A percentile compares a stretch with the other conserved stretches of the same genome.
Conservation (phyloP, 23 red algal species). For the Gracilaria caudata region DNA sequence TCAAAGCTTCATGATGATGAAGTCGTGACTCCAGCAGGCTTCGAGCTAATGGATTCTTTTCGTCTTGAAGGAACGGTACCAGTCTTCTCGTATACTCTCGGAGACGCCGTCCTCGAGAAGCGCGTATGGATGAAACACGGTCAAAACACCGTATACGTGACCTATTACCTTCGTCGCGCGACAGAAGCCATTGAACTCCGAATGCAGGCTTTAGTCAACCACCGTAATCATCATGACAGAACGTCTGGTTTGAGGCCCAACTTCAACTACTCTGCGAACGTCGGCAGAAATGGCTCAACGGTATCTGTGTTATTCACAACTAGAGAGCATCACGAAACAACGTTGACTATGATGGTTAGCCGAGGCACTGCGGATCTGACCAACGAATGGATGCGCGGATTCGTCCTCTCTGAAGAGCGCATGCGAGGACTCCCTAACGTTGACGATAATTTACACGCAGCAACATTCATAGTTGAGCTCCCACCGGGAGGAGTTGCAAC, state of each 20-base stretch:
- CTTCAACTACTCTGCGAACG: constrained; percentile 67
- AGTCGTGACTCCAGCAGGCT: constrained; percentile 55
- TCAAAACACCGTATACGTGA: constrained; percentile 70
- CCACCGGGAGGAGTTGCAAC: constrained; percentile 54
- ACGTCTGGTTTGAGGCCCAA: constrained; percentile 33
- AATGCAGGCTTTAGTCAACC: constrained; percentile 60
- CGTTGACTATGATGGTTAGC: constrained; percentile 51
- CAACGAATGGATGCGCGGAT: constrained; percentile 63
- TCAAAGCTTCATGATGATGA: constrained; percentile 27
- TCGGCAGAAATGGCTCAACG: constrained; percentile 33
- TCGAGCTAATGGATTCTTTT: constrained; percentile 60
- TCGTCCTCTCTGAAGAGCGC: constrained; percentile 57
- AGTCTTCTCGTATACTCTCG: constrained; percentile 49
- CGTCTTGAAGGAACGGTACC: constrained; percentile 61
- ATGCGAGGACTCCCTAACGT: constrained; percentile 46
- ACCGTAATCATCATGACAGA: constrained; percentile 61
- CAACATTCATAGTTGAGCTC: constrained; percentile 47
- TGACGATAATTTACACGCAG: constrained; percentile 61
- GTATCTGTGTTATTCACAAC: constrained; percentile 57
- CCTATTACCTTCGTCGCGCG: constrained; percentile 49
- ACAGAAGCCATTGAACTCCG: constrained; percentile 53
- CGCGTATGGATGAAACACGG: constrained; percentile 73
- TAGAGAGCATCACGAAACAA: constrained; percentile 44
- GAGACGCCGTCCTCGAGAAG: constrained; percentile 60
- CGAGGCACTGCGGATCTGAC: constrained; percentile 51